phyloP scores from a whole-genome alignment of 371 early-diverging fungal species.

The Haplosporangium sp. region DNA sequence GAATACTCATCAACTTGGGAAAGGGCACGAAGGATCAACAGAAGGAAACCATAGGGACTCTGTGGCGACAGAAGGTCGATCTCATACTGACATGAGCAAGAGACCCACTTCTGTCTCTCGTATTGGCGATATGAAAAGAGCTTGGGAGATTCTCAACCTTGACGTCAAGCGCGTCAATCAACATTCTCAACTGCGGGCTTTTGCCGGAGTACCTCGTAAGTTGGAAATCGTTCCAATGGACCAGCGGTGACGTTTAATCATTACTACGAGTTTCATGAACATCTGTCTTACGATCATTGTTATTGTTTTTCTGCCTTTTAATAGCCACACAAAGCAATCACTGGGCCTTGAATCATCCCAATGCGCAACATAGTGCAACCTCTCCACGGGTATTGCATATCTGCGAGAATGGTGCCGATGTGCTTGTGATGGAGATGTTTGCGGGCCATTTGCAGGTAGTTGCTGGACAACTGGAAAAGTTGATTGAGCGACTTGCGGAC shows the following conservation, averaged over 20 bases:
- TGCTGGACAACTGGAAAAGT: constrained; percentile 65
- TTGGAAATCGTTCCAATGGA: neutral
- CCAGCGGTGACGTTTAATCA: neutral
- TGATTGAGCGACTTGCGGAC: constrained; percentile 69
- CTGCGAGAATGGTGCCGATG: constrained; percentile 66
- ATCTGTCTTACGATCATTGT: neutral
- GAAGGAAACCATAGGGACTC: neutral
- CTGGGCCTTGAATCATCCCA: constrained; percentile 47
- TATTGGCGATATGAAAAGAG: constrained; percentile 41
- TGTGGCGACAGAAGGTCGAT: neutral
- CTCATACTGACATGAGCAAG: neutral
- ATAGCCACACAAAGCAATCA: constrained; percentile 29
- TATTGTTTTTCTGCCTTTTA: neutral
- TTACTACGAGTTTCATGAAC: neutral
- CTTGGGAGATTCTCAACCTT: constrained; percentile 54
- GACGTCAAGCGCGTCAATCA: constrained; percentile 49
- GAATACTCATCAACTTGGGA: neutral
- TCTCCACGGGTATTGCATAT: constrained; percentile 56
- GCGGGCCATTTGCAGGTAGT: constrained; percentile 64
- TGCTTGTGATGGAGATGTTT: constrained; percentile 64
- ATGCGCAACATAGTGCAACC: constrained; percentile 29
- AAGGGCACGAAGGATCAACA: too few species aligned
- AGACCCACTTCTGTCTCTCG: constrained; percentile 22
- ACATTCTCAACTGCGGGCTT: constrained; percentile 40
- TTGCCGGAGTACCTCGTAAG: constrained; percentile 35